A percentile compares a stretch with the other conserved stretches of the same genome.
Evolutionary conservation across 23 red algal genomes (phyloP).

Genomic region (Gracilaria domingensis): DNA sequence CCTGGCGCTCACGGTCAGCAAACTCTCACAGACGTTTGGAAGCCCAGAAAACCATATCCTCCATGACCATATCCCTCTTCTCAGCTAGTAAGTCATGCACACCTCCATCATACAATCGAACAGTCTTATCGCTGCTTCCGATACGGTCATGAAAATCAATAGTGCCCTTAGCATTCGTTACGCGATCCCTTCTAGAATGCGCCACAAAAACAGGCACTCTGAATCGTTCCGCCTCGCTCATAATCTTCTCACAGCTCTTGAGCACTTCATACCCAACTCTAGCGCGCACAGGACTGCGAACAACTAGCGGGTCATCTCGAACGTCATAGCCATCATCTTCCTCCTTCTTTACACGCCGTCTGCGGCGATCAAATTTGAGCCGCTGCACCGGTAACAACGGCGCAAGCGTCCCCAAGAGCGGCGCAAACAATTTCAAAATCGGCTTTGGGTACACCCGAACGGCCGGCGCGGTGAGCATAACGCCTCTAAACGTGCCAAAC

Average conservation of each 20-base stretch:
- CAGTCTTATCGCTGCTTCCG: constrained; percentile 69
- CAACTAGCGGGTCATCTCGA: constrained; percentile 63
- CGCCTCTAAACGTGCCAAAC: constrained; percentile 51
- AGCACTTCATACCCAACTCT: constrained; percentile 75
- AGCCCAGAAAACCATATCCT: constrained; percentile 64
- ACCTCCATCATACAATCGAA: constrained; percentile 61
- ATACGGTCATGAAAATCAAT: constrained; percentile 76
- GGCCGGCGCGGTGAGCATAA: constrained; percentile 83
- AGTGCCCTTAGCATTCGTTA: constrained; percentile 70
- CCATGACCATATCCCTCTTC: constrained; percentile 71
- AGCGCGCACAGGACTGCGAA: constrained; percentile 66
- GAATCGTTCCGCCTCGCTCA: constrained; percentile 72
- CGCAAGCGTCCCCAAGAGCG: constrained; percentile 69
- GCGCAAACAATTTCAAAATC: constrained; percentile 77
- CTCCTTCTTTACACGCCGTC: constrained; percentile 11
- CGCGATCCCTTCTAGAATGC: constrained; percentile 73
- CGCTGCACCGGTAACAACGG: constrained; percentile 79
- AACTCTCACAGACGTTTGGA: constrained; percentile 14
- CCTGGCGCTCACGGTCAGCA: too few species aligned
- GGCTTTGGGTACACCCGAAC: constrained; percentile 80
- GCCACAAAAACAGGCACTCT: constrained; percentile 75
- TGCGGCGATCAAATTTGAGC: constrained; percentile 72
- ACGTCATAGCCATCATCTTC: constrained; percentile 19
- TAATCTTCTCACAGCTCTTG: constrained; percentile 79
- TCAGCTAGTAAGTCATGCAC: constrained; percentile 69